Conservation (phyloP, 2,329 filamentous ascomycete genomes). For the Pyrenophora teres region DNA sequence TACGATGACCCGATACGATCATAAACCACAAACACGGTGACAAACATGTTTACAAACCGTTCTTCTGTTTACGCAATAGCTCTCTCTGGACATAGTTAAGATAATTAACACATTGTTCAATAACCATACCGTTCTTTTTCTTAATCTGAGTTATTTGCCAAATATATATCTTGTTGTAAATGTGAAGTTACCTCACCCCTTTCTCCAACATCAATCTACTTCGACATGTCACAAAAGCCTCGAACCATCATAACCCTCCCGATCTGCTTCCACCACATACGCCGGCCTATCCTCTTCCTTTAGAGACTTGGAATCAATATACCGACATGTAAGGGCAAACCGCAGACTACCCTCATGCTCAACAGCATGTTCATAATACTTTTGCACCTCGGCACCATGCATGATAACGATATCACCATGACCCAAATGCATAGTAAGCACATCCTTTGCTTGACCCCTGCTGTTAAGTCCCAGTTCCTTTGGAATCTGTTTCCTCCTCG, state of each 20-base stretch:
- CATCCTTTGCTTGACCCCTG: slow-evolving; percentile 38
- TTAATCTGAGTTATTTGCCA: too few species aligned
- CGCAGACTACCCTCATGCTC: slow-evolving; percentile 57
- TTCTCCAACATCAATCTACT: too few species aligned
- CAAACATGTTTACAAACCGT: too few species aligned
- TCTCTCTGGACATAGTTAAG: too few species aligned
- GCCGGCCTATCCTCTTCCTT: slow-evolving; percentile 43
- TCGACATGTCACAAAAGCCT: neutral
- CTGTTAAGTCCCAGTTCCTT: slow-evolving; percentile 45
- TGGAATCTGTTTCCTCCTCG: slow-evolving; percentile 39
- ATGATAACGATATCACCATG: slow-evolving; percentile 71
- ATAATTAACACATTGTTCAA: too few species aligned
- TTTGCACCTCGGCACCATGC: slow-evolving; percentile 64
- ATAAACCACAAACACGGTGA: too few species aligned
- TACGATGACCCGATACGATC: too few species aligned
- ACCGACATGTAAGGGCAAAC: slow-evolving; percentile 63
- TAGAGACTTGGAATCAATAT: slow-evolving; percentile 55
- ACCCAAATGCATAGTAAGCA: slow-evolving; percentile 56
- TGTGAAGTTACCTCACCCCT: too few species aligned
- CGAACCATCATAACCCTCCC: slow-evolving; percentile 44
- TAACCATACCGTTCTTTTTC: too few species aligned
- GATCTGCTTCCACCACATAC: slow-evolving; percentile 47
- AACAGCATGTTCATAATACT: slow-evolving; percentile 64
- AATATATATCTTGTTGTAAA: too few species aligned
- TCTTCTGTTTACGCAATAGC: too few species aligned